Evolutionary conservation across 2,329 filamentous ascomycete species (phyloP), one percentile per base, ranked within the genome.

Genomic region (Fusarium acutatum): DNA sequence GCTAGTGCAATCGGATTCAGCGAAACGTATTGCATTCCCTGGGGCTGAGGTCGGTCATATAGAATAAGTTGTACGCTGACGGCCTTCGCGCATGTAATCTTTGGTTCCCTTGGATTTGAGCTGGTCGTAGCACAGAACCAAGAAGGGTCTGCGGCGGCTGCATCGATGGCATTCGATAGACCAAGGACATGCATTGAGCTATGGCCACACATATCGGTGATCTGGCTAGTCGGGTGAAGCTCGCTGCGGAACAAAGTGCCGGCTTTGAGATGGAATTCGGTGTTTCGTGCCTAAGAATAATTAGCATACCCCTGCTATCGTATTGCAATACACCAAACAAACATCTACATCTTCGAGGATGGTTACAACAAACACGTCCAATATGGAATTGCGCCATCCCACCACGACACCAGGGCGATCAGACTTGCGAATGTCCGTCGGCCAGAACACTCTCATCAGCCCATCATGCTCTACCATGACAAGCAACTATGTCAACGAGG

Each of bases 381-480:
- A 86, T 53, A 92, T 92, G 41, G 96, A 98, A 82, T 99, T 99
- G 79, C 93, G 91, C 94, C 96, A 99, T 79, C 96, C 96, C 52
- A 99, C 93, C 73, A 99, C 91, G 69, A 98, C 93, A 49, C 96
- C 96, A 46, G 94, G 90, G 64, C 89, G 87, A 75, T 90, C 89
- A 62, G 92, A 93, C 82, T 87, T 88, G 61, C 89, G 88, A 79
- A 94, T 91, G 84, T 97, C 95, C 79, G 93, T 93, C 79, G 96
- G 97, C 96, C 96, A 99, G 86, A 99, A 98, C 86, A 99, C 92
- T 87, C 96, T 94, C 92, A 98, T 94, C 86, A 98, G 88, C 80
- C 94, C 95, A 94, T 96, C 90, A 87, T 91, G 87, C 85, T 90
- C 89, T 86, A 89, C 86, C 90, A 92, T 92, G 87, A 87, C 88